Evolutionary conservation across 805 yeast genomes (phyloP).

Genomic region (Kazachstania kunashirensis): DNA sequence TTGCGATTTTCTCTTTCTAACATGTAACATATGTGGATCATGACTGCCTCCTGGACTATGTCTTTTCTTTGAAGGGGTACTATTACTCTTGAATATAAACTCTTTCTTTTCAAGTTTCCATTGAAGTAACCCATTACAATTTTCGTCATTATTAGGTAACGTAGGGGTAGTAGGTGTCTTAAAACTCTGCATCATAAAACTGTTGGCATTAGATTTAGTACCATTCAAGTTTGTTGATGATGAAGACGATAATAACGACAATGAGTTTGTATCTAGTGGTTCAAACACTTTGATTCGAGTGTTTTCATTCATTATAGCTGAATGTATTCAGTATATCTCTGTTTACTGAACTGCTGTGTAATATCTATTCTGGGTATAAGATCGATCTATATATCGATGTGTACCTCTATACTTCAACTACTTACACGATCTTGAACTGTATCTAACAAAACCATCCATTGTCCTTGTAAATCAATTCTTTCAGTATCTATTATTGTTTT

Average conservation of each 20-base stretch:
- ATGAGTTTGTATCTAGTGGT: constrained; percentile 21
- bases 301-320: constrained; percentile 10
- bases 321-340: no score
- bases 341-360: no score
- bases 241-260: constrained; percentile 17
- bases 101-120: constrained; percentile 24
- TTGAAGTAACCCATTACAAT: constrained; percentile 11
- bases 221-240: constrained; percentile 11
- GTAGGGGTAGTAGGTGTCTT: constrained; percentile 12
- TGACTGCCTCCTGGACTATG: not conserved
- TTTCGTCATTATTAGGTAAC: constrained; percentile 9
- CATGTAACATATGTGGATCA: constrained; percentile 8
- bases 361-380: no score
- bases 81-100: constrained; percentile 24
- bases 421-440: no score
- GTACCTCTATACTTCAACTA: no score
- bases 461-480: no score
- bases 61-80: constrained; percentile 24
- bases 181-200: not conserved
- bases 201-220: constrained; percentile 4
- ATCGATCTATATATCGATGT: no score
- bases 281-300: constrained; percentile 16
- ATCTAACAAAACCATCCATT: no score
- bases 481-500: no score
- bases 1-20: constrained; percentile 17